Base-by-base conservation (phyloP, 495 filamentous ascomycete genomes). In the Darksidea phi region DNA sequence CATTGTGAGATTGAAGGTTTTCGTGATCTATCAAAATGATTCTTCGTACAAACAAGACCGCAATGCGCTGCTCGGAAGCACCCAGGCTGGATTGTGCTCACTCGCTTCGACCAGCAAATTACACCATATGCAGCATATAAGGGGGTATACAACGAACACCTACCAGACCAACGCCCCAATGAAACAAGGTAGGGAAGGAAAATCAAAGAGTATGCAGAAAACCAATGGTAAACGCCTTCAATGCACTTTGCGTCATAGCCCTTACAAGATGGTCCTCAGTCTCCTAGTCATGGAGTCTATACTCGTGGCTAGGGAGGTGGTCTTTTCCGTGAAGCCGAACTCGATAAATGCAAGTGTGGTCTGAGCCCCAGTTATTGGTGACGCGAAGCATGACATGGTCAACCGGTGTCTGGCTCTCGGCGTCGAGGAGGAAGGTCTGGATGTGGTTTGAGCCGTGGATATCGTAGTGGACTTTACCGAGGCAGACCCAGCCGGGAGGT, bases 291-390 rank as follows among this genome's bases (percentile, higher is more conserved):
- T 48, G 11, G 41, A 21, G 15, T 17, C 15, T 4, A 17, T n/a
- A 21, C 41, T 45, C 41, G 15, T n/a, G 41, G 6, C 5, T 18
- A 18, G 12, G 24, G 4, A 38, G 24, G 10, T 7, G 7, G 15
- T 42, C 21, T 25, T 81, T 70, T 6, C 84, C 84, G 59, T 81
- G 84, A 57, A 87, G 28, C 23, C 78, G 62, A 12, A 86, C 58
- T 11, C 84, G 73, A 70, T 87, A 88, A 56, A 88, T 74, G 71
- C 85, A 88, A 2, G 85, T 85, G 57, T 80, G 79, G 25, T 82
- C 66, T 0, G 67, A 66, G 10, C 84, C 84, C 68, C 80, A 81
- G 66, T 84, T 86, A 34, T 66, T 78, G 26, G 73, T 67, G 7
- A 79, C 79, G 26, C 83, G 70, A 8, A 88, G 61, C 38, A 84